These are phyloP conservation scores for Neonectria hederae DNA, from an alignment of 2,329 filamentous ascomycete genomes.

Conservation along the genomic window DNA sequence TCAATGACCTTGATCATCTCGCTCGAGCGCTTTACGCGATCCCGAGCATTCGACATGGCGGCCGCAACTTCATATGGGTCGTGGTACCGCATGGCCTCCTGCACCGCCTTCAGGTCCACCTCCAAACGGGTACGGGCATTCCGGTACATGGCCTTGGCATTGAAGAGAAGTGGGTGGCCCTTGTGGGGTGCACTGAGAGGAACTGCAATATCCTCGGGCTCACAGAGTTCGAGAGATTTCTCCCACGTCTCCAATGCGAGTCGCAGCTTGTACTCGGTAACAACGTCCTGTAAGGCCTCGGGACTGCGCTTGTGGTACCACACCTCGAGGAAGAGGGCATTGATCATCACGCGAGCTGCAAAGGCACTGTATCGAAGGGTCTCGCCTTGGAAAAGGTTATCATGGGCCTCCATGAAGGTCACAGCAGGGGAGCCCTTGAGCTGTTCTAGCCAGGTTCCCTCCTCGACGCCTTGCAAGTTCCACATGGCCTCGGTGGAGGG, in stretches of 20 bases:
- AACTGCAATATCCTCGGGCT: conserved; percentile 88
- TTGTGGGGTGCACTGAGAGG: conserved; percentile 94
- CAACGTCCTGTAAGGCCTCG: conserved; percentile 96
- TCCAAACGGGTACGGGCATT: conserved; percentile 92
- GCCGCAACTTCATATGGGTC: conserved; percentile 97
- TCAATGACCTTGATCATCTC: conserved; percentile 99
- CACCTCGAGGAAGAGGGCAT: conserved; percentile 95
- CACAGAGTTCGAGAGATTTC: conserved; percentile 91
- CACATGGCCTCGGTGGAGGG: conserved; percentile 94
- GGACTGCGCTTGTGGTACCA: conserved; percentile 99
- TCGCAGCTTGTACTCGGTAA: conserved; percentile 97
- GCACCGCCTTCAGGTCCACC: conserved; percentile 93
- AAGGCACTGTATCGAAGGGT: conserved; percentile 93
- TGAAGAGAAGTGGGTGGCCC: conserved; percentile 96
- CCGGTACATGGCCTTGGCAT: conserved; percentile 95
- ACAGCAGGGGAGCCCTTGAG: conserved; percentile 76
- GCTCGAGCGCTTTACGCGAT: conserved; percentile 91
- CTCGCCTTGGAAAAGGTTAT: conserved; percentile 95
- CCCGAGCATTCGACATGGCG: conserved; percentile 93
- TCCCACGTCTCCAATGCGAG: conserved; percentile 99
- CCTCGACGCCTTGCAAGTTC: conserved; percentile 84
- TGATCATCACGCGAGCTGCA: conserved; percentile 98
- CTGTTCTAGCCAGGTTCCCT: conserved; percentile 84
- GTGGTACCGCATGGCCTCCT: conserved; percentile 96
- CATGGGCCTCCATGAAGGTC: conserved; percentile 93